Conservation (phyloP, 257 asterid genomes). For the Prunella vulgaris region DNA sequence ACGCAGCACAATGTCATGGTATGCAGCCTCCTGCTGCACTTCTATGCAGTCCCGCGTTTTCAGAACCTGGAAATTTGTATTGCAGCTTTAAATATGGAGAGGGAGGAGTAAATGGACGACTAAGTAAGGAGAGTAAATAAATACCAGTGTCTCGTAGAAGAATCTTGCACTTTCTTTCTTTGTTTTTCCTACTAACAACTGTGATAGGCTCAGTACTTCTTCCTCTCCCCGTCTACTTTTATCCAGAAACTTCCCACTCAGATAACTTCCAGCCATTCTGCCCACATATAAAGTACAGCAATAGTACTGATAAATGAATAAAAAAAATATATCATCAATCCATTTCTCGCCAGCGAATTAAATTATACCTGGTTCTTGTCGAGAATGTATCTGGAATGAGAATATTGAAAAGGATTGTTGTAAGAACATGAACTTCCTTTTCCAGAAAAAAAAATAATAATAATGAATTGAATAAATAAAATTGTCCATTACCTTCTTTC, state of each 20-base stretch:
- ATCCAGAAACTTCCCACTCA: constrained; percentile 35
- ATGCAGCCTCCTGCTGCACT: constrained; percentile 59
- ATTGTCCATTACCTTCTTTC: constrained; percentile 28
- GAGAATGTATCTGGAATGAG: constrained; percentile 47
- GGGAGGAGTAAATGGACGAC: neutral
- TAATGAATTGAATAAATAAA: neutral
- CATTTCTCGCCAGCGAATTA: neutral
- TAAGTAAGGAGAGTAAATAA: neutral
- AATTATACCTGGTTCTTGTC: constrained; percentile 59
- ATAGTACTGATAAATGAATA: neutral
- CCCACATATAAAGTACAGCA: neutral
- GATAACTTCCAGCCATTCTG: constrained; percentile 52
- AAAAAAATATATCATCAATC: neutral
- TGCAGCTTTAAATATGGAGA: neutral
- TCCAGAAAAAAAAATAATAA: neutral
- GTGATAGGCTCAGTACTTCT: constrained; percentile 36
- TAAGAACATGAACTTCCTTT: neutral
- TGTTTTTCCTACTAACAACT: constrained; percentile 42
- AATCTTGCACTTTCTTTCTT: constrained; percentile 61
- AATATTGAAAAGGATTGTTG: neutral
- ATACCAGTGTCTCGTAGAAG: constrained; percentile 83
- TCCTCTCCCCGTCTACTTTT: constrained; percentile 36
- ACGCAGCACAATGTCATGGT: constrained; percentile 42
- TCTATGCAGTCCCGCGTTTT: constrained; percentile 51
- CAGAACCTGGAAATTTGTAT: constrained; percentile 46